These are phyloP conservation scores for Tremella yokohamensis DNA, from an alignment of 768 basidiomycete species.

Conservation along the genomic window DNA sequence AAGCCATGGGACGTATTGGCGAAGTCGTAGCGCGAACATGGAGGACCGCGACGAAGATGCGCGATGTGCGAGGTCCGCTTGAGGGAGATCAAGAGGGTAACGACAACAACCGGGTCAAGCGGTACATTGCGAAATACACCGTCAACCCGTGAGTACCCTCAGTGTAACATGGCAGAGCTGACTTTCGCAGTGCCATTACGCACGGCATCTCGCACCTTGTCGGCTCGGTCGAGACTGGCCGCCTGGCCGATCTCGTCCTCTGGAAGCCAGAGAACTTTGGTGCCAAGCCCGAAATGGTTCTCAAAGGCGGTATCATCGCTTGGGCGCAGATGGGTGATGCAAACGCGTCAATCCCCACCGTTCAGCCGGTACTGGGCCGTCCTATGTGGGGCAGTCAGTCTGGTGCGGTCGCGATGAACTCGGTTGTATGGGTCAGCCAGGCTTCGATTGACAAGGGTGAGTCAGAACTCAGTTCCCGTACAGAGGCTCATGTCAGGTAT, in stretches of 20 bases:
- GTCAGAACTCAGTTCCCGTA: slow-evolving; percentile 11
- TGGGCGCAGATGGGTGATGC: slow-evolving; percentile 96
- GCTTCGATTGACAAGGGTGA: slow-evolving; percentile 59
- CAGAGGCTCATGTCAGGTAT: slow-evolving; percentile 54
- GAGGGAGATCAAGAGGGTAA: slow-evolving; percentile 67
- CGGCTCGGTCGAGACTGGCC: slow-evolving; percentile 76
- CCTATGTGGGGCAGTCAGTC: slow-evolving; percentile 92
- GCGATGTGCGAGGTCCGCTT: slow-evolving; percentile 71
- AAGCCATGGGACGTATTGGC: slow-evolving; percentile 97
- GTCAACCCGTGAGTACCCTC: slow-evolving; percentile 77
- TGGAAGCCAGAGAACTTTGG: slow-evolving; percentile 97
- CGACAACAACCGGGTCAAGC: slow-evolving; percentile 88
- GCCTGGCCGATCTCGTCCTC: slow-evolving; percentile 86
- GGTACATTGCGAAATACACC: slow-evolving; percentile 94
- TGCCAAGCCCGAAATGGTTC: slow-evolving; percentile 83
- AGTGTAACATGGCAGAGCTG: slow-evolving; percentile 5
- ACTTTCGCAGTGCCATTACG: slow-evolving; percentile 72
- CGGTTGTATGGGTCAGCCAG: slow-evolving; percentile 79
- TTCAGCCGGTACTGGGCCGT: slow-evolving; percentile 78
- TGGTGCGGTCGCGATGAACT: slow-evolving; percentile 74
- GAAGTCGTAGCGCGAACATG: slow-evolving; percentile 90
- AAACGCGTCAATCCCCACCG: slow-evolving; percentile 91
- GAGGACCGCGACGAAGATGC: slow-evolving; percentile 96
- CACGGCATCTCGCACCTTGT: slow-evolving; percentile 86
- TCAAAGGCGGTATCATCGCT: slow-evolving; percentile 90